Conservation (phyloP, 1,284 basidiomycete species). For the Ceratobasidium sp. region DNA sequence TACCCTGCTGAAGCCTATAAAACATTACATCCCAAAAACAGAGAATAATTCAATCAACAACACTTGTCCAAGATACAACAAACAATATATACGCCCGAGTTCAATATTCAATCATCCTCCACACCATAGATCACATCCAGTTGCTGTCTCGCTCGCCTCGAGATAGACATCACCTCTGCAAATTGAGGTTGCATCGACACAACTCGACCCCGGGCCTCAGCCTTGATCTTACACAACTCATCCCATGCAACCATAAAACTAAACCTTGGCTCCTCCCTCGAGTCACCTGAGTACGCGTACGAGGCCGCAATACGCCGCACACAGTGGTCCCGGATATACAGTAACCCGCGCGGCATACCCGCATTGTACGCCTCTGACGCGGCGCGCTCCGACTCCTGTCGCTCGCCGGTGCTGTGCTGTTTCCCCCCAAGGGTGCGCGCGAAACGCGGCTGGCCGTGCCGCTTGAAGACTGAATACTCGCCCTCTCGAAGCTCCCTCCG, state of each 20-base stretch:
- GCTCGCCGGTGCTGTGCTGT: conserved; percentile 20
- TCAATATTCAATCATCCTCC: background rate
- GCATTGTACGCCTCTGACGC: conserved; percentile 28
- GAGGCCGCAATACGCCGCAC: conserved; percentile 25
- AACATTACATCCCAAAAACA: background rate
- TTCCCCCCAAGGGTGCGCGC: background rate
- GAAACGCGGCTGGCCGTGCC: conserved; percentile 18
- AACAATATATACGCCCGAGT: background rate
- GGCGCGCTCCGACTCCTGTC: conserved; percentile 7
- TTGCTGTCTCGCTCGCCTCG: conserved; percentile 10
- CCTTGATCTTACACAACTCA: conserved; percentile 37
- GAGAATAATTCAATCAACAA: background rate
- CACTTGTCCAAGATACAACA: background rate
- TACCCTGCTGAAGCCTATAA: conserved; percentile 1
- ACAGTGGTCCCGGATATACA: background rate
- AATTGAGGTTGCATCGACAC: background rate
- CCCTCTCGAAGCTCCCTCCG: conserved; percentile 1
- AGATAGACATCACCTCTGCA: background rate
- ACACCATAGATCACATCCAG: conserved; percentile 10
- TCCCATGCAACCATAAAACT: conserved; percentile 34
- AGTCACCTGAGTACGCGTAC: conserved; percentile 30
- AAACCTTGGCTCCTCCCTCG: background rate
- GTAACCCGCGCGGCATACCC: background rate
- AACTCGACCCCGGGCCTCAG: background rate
- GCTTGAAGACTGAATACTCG: conserved; percentile 13